Conservation (phyloP, 805 yeast genomes). For the Ogataea pini region DNA sequence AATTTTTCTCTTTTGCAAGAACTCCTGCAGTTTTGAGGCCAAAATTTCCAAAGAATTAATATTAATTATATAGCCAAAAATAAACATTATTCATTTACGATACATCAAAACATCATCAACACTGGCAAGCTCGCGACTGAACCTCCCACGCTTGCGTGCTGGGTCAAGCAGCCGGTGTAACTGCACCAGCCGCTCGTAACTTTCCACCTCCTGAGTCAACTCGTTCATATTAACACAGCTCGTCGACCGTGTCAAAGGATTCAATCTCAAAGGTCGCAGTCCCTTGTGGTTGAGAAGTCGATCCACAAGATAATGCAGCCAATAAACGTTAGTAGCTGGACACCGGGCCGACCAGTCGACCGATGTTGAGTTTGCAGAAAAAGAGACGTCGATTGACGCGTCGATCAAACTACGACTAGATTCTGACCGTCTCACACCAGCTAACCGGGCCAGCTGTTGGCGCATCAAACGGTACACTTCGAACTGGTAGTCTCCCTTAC, state of each 20-base stretch:
- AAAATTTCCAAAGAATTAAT: not conserved
- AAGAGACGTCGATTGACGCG: slow-evolving; percentile 2
- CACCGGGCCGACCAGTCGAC: slow-evolving; percentile 50
- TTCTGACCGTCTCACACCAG: slow-evolving; percentile 6
- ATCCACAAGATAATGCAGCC: slow-evolving; percentile 65
- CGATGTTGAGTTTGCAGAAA: slow-evolving; percentile 3
- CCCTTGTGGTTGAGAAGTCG: slow-evolving; percentile 46
- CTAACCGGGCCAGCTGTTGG: slow-evolving; percentile 20
- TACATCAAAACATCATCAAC: slow-evolving; percentile 18
- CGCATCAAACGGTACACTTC: slow-evolving; percentile 64
- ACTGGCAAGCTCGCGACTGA: slow-evolving; percentile 18
- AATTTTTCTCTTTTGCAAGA: slow-evolving; percentile 23
- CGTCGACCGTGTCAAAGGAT: slow-evolving; percentile 27
- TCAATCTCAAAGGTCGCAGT: slow-evolving; percentile 30
- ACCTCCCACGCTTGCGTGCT: slow-evolving; percentile 25
- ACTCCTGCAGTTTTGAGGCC: slow-evolving; percentile 2
- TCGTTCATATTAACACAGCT: slow-evolving; percentile 22
- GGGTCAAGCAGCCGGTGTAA: slow-evolving; percentile 40
- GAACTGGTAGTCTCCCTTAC: slow-evolving; percentile 60
- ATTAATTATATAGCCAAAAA: slow-evolving; percentile 1
- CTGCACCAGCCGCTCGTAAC: slow-evolving; percentile 31
- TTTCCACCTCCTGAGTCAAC: slow-evolving; percentile 24
- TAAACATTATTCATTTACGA: not conserved
- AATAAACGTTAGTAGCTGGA: slow-evolving; percentile 56
- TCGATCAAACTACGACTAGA: slow-evolving; percentile 6